Evolutionary conservation across 129 eudicot species (phyloP).

Genomic region (Lactuca sativa): DNA sequence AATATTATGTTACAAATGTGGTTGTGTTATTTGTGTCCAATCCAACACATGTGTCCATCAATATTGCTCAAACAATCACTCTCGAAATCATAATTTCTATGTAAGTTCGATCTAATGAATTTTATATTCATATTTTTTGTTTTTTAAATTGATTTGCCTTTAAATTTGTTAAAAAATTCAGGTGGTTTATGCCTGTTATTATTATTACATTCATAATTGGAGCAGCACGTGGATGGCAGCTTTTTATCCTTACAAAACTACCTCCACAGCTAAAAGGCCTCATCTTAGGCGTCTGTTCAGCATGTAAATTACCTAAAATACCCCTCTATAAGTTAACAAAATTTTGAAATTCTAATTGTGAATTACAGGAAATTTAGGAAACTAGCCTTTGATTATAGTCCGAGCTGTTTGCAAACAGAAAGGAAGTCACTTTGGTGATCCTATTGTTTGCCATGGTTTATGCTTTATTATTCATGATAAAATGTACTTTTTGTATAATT

Average conservation of each 20-base stretch:
- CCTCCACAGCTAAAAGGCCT: conserved; percentile 67
- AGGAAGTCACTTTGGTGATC: conserved; percentile 68
- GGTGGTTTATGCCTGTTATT: conserved; percentile 16
- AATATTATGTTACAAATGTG: too few relatives aligned
- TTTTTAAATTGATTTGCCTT: too few relatives aligned
- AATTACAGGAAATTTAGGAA: conserved; percentile 52
- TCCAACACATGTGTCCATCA: too few relatives aligned
- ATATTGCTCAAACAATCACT: too few relatives aligned
- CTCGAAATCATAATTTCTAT: too few relatives aligned
- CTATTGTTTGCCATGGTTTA: conserved; percentile 50
- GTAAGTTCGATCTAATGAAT: too few relatives aligned
- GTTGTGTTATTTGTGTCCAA: too few relatives aligned
- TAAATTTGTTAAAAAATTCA: too few relatives aligned
- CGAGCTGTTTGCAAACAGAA: conserved; percentile 64
- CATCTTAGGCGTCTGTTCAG: conserved; percentile 21
- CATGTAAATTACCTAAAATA: conserved; percentile 41
- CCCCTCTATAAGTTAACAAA: too few relatives aligned
- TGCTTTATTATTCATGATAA: conserved; percentile 65
- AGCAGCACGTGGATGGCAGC: conserved; percentile 56
- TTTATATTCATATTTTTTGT: too few relatives aligned
- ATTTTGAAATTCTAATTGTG: not conserved
- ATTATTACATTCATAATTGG: conserved; percentile 58
- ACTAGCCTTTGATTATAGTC: conserved; percentile 51
- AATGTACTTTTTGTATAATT: conserved; percentile 15
- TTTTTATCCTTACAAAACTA: conserved; percentile 45